Evolutionary conservation across 345 rosid species (phyloP).

Genomic region (Lagerstroemia speciosa): DNA sequence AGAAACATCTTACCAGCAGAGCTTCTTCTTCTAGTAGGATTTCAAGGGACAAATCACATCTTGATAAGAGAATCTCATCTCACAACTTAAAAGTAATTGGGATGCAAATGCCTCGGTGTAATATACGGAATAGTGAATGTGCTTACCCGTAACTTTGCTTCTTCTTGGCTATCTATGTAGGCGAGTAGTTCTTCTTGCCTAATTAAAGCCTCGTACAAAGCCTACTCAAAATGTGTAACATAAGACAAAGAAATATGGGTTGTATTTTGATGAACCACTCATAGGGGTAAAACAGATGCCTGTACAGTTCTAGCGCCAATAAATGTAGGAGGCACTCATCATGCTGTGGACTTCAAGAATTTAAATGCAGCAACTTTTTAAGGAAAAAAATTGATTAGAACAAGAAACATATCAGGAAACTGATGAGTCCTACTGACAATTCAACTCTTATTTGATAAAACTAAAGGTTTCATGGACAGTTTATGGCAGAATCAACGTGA

Average conservation of each 20-base stretch:
- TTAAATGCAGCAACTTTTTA: no score
- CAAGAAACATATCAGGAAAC: neutral
- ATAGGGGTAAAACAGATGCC: neutral
- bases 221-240: conserved; percentile 30
- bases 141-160: conserved; percentile 56
- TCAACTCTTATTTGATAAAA: neutral
- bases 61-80: neutral
- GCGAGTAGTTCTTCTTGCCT: conserved; percentile 95
- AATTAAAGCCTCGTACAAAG: conserved; percentile 87
- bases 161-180: conserved; percentile 83
- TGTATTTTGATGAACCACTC: neutral
- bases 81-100: neutral
- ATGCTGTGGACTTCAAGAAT: neutral
- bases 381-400: neutral
- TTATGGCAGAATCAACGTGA: neutral
- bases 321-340: neutral
- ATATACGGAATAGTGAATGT: neutral
- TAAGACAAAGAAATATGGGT: neutral
- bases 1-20: conserved; percentile 42
- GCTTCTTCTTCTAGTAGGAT: conserved; percentile 51
- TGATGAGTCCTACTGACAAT: neutral
- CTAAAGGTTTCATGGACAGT: neutral
- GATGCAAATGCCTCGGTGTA: conserved; percentile 1
- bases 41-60: neutral
- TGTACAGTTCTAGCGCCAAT: neutral